Evolutionary conservation across 768 basidiomycete genomes (phyloP), one percentile per base, ranked within the genome.

Genomic region (Calocybe gangraenosa): DNA sequence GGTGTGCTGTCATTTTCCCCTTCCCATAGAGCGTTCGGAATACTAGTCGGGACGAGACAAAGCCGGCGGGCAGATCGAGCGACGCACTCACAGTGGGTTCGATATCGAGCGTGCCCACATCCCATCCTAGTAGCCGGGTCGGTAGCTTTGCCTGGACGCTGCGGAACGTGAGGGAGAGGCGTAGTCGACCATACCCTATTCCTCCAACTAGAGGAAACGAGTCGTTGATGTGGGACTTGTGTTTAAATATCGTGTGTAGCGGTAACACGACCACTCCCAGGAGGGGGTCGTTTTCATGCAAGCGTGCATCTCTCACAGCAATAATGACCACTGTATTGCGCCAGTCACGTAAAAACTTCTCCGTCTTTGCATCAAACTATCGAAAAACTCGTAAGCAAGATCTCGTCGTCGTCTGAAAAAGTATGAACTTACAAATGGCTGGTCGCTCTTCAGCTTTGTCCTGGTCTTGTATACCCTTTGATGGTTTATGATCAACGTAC

Each of bases 311-410:
- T 23, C 80, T 75, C 13, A 87, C 81, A 13, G 82, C 75, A 21
- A 89, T 75, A 9, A 82, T 69, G 33, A 87, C 71, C 13, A 78
- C 74, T 2, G 84, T 69, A 8, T 66, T 70, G 7, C 64, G 62
- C 78, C 79, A 87, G 54, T 85, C 78, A 3, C 78, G 69, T 21
- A 87, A 66, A 60, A 86, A 86, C 22, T 75, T 69, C 60, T 92
- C 88, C 1, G 82, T 84, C 0, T 79, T 75, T 1, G 86, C 84
- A 37, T 73, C 69, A 57, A 73, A 81, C 74, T 75, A 47, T 2
- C n/a, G 4, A 13, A 7, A 14, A 20, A 43, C n/a, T 34, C 21
- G 18, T 46, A 14, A 52, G 22, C 33, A 38, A 9, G 25, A 7
- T 6, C 4, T 20, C 20, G 33, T 10, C 25, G 9, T 34, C 17